A percentile compares a stretch with the other conserved stretches of the same genome.
phyloP scores from a whole-genome alignment of 2,329 filamentous ascomycete genomes.

The Curvularia verruculosa region DNA sequence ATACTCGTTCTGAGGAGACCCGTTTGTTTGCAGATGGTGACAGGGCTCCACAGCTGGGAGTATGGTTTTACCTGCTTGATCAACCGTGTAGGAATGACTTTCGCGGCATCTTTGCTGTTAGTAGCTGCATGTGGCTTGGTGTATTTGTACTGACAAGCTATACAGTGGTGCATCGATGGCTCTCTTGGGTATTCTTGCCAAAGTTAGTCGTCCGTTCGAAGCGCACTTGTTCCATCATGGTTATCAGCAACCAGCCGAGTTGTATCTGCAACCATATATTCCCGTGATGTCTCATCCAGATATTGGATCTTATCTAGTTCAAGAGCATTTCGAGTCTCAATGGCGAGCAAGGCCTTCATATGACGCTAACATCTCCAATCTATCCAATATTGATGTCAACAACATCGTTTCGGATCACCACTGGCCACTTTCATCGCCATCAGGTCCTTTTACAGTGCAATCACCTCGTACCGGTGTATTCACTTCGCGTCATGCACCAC shows the following conservation, averaged over 20 bases:
- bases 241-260: constrained; percentile 20
- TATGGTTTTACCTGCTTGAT: constrained; percentile 40
- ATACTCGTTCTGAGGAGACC: constrained; percentile 48
- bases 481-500: constrained; percentile 37
- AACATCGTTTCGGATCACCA: not conserved
- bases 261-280: constrained; percentile 20
- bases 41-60: constrained; percentile 40
- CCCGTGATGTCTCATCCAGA: constrained; percentile 21
- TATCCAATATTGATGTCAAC: not conserved
- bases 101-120: constrained; percentile 45
- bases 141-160: constrained; percentile 5
- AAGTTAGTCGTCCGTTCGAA: constrained; percentile 47
- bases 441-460: not conserved
- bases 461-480: constrained; percentile 26
- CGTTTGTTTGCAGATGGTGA: constrained; percentile 34
- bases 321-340: not conserved
- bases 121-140: constrained; percentile 7
- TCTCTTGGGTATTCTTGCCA: constrained; percentile 43
- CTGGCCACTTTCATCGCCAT: not conserved
- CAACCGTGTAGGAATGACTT: constrained; percentile 37
- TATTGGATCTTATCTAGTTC: too few species aligned
- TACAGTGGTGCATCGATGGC: constrained; percentile 39
- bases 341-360: too few species aligned
- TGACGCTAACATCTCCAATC: not conserved
- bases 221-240: constrained; percentile 41